Conservation (phyloP, 345 rosid genomes). For the Hirschfeldia incana region DNA sequence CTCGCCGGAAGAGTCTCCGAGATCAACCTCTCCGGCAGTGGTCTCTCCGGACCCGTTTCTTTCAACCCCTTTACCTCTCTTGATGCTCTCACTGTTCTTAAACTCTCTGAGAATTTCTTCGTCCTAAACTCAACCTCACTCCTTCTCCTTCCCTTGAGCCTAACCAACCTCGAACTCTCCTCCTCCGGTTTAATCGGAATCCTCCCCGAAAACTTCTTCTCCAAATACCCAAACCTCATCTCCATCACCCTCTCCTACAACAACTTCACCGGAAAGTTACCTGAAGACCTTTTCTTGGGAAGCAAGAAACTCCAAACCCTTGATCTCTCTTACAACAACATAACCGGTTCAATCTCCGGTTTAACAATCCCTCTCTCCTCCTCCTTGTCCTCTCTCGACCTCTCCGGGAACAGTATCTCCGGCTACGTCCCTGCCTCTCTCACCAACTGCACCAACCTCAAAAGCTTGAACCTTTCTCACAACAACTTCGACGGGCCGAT, state of each 20-base stretch:
- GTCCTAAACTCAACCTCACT: constrained; percentile 64
- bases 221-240: constrained; percentile 58
- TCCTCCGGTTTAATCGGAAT: constrained; percentile 61
- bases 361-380: constrained; percentile 44
- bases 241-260: constrained; percentile 58
- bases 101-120: constrained; percentile 61
- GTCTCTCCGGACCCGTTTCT: constrained; percentile 57
- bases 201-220: constrained; percentile 59
- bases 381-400: constrained; percentile 63
- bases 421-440: constrained; percentile 61
- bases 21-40: constrained; percentile 62
- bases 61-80: constrained; percentile 63
- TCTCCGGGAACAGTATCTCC: constrained; percentile 61
- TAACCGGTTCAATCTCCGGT: constrained; percentile 80
- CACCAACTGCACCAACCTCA: constrained; percentile 78
- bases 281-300: constrained; percentile 51
- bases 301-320: constrained; percentile 66
- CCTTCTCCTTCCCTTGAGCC: constrained; percentile 65
- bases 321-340: constrained; percentile 79
- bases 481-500: constrained; percentile 70
- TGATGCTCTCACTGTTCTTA: constrained; percentile 58
- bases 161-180: constrained; percentile 72
- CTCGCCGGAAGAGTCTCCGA: constrained; percentile 60
- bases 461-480: constrained; percentile 58
- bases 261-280: constrained; percentile 68